Conservation (phyloP, 176 grass and related monocot species). For the Olyra latifolia region DNA sequence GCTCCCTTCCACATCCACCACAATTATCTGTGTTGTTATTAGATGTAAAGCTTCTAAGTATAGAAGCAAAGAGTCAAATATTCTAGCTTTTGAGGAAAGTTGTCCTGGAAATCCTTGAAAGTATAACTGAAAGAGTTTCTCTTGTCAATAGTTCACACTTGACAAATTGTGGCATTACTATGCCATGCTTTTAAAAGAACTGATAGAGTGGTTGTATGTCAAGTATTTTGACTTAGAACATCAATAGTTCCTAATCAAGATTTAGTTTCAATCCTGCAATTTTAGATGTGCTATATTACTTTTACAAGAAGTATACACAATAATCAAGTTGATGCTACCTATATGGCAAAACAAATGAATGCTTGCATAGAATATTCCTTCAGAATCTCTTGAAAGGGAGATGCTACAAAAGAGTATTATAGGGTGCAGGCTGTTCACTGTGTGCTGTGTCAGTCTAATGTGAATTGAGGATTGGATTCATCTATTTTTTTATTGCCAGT, state of each 20-base stretch:
- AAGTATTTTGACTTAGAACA: background rate
- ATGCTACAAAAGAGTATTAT: too few relatives aligned
- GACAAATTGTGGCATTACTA: background rate
- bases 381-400: too few relatives aligned
- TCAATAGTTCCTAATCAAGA: background rate
- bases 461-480: too few relatives aligned
- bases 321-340: too few relatives aligned
- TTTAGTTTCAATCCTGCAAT: background rate
- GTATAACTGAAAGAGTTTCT: background rate
- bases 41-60: background rate
- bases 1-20: background rate
- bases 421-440: too few relatives aligned
- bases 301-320: too few relatives aligned
- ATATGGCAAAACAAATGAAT: too few relatives aligned
- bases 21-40: background rate
- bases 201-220: background rate
- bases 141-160: slow-evolving; percentile 1
- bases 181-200: background rate
- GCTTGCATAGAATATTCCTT: too few relatives aligned
- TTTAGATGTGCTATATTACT: too few relatives aligned
- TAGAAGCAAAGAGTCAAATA: background rate
- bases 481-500: too few relatives aligned
- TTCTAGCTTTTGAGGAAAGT: background rate
- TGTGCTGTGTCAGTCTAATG: too few relatives aligned
- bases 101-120: background rate